Evolutionary conservation across 495 filamentous ascomycete species (phyloP).

Genomic region (Cercophora newfieldiana): DNA sequence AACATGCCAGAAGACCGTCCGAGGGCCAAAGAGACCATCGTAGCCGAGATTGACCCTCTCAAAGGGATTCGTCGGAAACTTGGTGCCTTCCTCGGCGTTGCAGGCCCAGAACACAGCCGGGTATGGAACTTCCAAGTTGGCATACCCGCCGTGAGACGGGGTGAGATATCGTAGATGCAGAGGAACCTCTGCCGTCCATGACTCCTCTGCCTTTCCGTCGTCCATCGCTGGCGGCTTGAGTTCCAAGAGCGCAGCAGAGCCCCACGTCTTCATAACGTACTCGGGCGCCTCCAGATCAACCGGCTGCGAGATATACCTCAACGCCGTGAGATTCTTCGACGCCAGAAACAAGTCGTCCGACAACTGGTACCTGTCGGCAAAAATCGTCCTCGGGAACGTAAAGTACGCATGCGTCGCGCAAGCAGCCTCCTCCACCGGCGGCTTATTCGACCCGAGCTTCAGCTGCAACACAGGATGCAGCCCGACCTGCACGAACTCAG

Average conservation of each 20-base stretch:
- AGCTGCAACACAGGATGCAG: slow-evolving; percentile 82
- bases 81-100: slow-evolving; percentile 65
- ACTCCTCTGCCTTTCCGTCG: slow-evolving; percentile 19
- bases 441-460: slow-evolving; percentile 41
- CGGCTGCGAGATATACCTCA: slow-evolving; percentile 71
- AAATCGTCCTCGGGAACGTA: slow-evolving; percentile 80
- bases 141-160: slow-evolving; percentile 55
- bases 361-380: slow-evolving; percentile 76
- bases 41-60: slow-evolving; percentile 82
- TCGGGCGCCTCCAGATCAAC: slow-evolving; percentile 92
- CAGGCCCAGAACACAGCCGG: slow-evolving; percentile 96
- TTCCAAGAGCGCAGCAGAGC: slow-evolving; percentile 75
- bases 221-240: slow-evolving; percentile 54
- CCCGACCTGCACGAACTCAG: slow-evolving; percentile 71
- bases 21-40: slow-evolving; percentile 76
- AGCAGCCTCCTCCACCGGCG: slow-evolving; percentile 39
- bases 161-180: slow-evolving; percentile 85
- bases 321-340: slow-evolving; percentile 69
- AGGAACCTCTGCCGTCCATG: slow-evolving; percentile 77
- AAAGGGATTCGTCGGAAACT: slow-evolving; percentile 81
- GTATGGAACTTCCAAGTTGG: slow-evolving; percentile 57
- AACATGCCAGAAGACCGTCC: slow-evolving; percentile 86
- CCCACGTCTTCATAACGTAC: slow-evolving; percentile 78
- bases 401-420: slow-evolving; percentile 83
- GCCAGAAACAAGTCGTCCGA: slow-evolving; percentile 43